phyloP scores from a whole-genome alignment of 352 stramenopile genomes.

The Globisporangium apiculatum region DNA sequence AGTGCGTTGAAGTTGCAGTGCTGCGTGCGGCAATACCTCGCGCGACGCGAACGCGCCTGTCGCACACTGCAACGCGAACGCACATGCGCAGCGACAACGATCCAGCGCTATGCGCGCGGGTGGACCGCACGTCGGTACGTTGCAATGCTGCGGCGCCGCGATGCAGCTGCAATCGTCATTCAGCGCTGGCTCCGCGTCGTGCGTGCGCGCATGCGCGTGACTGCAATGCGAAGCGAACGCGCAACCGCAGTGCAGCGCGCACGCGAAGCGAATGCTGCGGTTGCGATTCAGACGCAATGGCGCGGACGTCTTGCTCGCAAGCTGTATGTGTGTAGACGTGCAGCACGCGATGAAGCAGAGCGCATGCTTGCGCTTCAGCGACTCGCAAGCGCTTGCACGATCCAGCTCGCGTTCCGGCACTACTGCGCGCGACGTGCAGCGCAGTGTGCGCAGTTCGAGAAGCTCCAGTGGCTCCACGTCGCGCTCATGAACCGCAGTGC shows the following conservation, averaged over 20 bases:
- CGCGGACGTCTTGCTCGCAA: constrained; percentile 21
- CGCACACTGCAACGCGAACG: constrained; percentile 13
- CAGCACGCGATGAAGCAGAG: constrained; percentile 21
- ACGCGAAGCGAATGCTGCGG: constrained; percentile 27
- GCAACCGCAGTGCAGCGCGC: constrained; percentile 15
- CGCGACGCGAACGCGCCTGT: constrained; percentile 32
- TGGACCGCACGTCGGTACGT: constrained; percentile 35
- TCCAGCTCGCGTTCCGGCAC: constrained; percentile 60
- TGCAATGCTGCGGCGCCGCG: constrained; percentile 15
- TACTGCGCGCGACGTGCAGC: constrained; percentile 42
- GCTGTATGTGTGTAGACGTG: constrained; percentile 24
- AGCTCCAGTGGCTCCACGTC: constrained; percentile 63
- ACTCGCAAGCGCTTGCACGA: constrained; percentile 38
- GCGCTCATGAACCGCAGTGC: constrained; percentile 52
- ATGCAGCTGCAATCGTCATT: constrained; percentile 41
- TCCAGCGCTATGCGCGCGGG: constrained; percentile 48
- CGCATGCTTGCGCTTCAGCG: constrained; percentile 29
- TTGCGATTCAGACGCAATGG: constrained; percentile 47
- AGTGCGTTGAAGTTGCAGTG: constrained; percentile 50
- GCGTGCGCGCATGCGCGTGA: constrained; percentile 27
- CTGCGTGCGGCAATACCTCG: constrained; percentile 38
- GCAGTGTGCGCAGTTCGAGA: constrained; percentile 48
- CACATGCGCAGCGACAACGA: constrained; percentile 22
- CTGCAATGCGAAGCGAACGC: constrained; percentile 34
- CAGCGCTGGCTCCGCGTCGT: constrained; percentile 44